Percentiles rank a stretch among this genome's conserved stretches.
Conservation (phyloP, 208 protist species). For the Leishmania aethiopica region DNA sequence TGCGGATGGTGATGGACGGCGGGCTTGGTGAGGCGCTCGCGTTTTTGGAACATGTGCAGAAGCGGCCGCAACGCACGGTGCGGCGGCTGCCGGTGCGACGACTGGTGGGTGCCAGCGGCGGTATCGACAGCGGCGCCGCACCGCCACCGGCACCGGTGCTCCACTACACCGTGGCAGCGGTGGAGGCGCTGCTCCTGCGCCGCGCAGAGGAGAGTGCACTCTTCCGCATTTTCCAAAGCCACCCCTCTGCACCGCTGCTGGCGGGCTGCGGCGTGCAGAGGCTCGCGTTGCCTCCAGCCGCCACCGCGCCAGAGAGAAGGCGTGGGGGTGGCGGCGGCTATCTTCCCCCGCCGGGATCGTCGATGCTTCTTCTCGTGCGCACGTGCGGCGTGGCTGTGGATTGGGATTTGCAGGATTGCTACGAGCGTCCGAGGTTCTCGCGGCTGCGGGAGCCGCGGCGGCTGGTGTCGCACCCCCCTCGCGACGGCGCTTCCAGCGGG, state of each 20-base stretch:
- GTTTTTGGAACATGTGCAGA: conserved; percentile 32
- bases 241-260: conserved; percentile 44
- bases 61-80: conserved; percentile 18
- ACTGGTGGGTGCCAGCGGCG: background rate
- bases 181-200: conserved; percentile 38
- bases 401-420: conserved; percentile 62
- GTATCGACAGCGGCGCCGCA: background rate
- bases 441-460: conserved; percentile 10
- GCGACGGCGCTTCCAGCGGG: background rate
- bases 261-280: conserved; percentile 58
- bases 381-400: conserved; percentile 42
- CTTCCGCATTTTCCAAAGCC: conserved; percentile 64
- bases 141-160: background rate
- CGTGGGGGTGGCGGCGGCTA: background rate
- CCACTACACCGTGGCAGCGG: background rate
- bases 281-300: conserved; percentile 35
- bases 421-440: conserved; percentile 25
- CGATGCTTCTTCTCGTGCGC: conserved; percentile 43
- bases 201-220: conserved; percentile 69
- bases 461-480: conserved; percentile 1
- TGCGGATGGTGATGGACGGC: conserved; percentile 27
- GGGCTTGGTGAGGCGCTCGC: conserved; percentile 21
- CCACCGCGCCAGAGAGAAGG: conserved; percentile 12
- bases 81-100: conserved; percentile 24
- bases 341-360: background rate